These are phyloP conservation scores for Phytophthora idaei DNA, from an alignment of 352 stramenopile genomes.

Conservation along the genomic window DNA sequence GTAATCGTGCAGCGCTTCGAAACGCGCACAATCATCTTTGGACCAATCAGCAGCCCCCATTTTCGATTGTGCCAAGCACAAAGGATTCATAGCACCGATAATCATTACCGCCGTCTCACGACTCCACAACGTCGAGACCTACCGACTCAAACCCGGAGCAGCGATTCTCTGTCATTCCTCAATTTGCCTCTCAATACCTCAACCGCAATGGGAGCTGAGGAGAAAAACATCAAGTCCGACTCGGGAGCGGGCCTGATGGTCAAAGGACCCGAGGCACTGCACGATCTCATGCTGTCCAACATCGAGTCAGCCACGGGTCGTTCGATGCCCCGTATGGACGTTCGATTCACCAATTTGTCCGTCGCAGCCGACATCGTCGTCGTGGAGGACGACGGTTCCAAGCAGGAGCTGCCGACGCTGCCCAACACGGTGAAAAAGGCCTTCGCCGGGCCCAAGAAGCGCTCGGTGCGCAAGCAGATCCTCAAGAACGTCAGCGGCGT, in stretches of 20 bases:
- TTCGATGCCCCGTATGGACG: slow-evolving; percentile 46
- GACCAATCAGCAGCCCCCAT: neutral
- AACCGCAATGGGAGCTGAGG: slow-evolving; percentile 21
- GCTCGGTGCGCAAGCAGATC: neutral
- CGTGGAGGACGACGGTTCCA: slow-evolving; percentile 22
- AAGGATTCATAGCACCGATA: neutral
- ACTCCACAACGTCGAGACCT: slow-evolving; percentile 5
- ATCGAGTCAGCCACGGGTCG: slow-evolving; percentile 34
- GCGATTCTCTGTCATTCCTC: slow-evolving; percentile 11
- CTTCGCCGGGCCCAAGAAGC: neutral
- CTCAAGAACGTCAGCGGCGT: neutral
- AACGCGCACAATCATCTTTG: neutral
- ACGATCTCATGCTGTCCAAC: slow-evolving; percentile 33
- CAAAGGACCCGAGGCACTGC: slow-evolving; percentile 39
- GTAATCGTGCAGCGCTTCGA: neutral
- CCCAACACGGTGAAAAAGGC: neutral
- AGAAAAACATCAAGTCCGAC: slow-evolving; percentile 24
- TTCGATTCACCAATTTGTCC: slow-evolving; percentile 51
- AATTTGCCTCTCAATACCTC: slow-evolving; percentile 16
- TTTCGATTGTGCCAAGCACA: slow-evolving; percentile 8
- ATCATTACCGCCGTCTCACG: slow-evolving; percentile 1
- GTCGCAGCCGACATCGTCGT: slow-evolving; percentile 40
- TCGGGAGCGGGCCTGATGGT: slow-evolving; percentile 33
- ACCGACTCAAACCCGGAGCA: neutral
- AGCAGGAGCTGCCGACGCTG: neutral